Evolutionary conservation across 306 rosid species (phyloP).

Genomic region (Albizia julibrissin): DNA sequence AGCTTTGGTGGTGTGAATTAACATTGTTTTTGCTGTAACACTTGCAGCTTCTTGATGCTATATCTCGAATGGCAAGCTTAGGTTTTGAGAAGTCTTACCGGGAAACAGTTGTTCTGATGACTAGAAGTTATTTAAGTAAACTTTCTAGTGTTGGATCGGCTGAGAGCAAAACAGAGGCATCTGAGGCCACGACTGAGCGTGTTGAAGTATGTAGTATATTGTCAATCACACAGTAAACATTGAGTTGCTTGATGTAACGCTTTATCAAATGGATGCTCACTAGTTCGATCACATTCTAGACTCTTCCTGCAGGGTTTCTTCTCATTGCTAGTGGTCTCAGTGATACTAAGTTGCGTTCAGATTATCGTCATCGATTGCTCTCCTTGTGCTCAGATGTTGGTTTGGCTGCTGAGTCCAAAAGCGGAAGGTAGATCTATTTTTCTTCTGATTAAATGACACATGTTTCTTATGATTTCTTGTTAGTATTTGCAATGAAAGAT

Average conservation of each 20-base stretch:
- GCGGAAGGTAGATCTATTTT: slow-evolving; percentile 75
- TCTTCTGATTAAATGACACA: slow-evolving; percentile 28
- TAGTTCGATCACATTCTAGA: slow-evolving; percentile 91
- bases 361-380: slow-evolving; percentile 88
- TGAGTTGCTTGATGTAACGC: slow-evolving; percentile 45
- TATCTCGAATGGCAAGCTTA: slow-evolving; percentile 93
- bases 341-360: slow-evolving; percentile 70
- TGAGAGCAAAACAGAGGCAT: slow-evolving; percentile 86
- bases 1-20: slow-evolving; percentile 19
- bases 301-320: slow-evolving; percentile 97
- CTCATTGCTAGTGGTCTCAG: slow-evolving; percentile 79
- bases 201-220: slow-evolving; percentile 74
- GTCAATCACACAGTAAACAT: slow-evolving; percentile 31
- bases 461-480: background rate
- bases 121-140: slow-evolving; percentile 92
- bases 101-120: slow-evolving; percentile 94
- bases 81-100: slow-evolving; percentile 99
- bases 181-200: slow-evolving; percentile 90
- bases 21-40: slow-evolving; percentile 30
- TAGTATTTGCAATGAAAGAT: slow-evolving; percentile 8
- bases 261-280: slow-evolving; percentile 74
- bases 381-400: slow-evolving; percentile 97
- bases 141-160: slow-evolving; percentile 88
- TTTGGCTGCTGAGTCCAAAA: slow-evolving; percentile 97
- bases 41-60: slow-evolving; percentile 94